phyloP scores from a whole-genome alignment of 331 rosid genomes.

The Arachis monticola region DNA sequence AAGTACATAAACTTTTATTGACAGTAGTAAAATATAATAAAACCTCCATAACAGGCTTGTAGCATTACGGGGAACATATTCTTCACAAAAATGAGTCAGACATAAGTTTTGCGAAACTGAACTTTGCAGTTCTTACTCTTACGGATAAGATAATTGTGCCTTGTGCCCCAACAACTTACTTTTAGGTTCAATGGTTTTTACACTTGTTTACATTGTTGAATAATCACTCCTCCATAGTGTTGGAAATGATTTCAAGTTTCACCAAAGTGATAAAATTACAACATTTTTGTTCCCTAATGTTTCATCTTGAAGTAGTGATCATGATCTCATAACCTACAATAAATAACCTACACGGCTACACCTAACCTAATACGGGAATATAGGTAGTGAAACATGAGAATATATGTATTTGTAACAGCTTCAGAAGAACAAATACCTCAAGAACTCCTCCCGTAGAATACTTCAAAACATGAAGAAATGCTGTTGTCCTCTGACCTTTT shows the following conservation, averaged over 20 bases:
- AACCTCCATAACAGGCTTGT: not conserved
- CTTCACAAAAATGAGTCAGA: not conserved
- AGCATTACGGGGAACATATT: not conserved
- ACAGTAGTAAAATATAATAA: not conserved
- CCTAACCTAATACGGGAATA: not conserved
- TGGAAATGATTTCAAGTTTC: not conserved
- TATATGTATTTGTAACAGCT: not conserved
- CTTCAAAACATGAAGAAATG: constrained; percentile 90
- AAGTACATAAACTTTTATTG: constrained; percentile 36
- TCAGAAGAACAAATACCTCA: constrained; percentile 60
- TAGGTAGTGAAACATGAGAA: not conserved
- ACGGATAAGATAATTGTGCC: not conserved
- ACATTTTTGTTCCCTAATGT: not conserved
- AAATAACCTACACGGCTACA: not conserved
- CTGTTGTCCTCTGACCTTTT: constrained; percentile 72
- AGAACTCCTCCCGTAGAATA: constrained; percentile 97
- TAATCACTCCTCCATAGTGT: not conserved
- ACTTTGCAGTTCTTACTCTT: not conserved
- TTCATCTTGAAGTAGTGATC: not conserved
- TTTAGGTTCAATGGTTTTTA: not conserved
- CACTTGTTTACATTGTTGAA: not conserved
- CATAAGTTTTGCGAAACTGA: not conserved
- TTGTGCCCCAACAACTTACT: not conserved
- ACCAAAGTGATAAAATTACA: not conserved
- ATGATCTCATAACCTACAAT: not conserved